Evolutionary conservation across 2,329 filamentous ascomycete genomes (phyloP).

Genomic region (Colletotrichum sp.): DNA sequence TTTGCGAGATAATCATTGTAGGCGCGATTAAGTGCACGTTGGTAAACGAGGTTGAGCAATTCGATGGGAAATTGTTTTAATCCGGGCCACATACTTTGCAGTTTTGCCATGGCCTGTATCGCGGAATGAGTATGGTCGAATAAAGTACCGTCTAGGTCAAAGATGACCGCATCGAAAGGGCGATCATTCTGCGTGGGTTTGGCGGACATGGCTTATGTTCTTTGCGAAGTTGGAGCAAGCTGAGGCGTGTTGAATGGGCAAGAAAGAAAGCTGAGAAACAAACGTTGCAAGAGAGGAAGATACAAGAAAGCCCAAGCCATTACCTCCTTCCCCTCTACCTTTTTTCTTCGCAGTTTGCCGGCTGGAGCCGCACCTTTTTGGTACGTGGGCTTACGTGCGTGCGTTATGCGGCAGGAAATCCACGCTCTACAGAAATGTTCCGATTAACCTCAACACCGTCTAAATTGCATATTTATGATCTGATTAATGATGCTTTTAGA

Average conservation of each 20-base stretch:
- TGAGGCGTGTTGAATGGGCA: background rate
- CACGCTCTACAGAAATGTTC: background rate
- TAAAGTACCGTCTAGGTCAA: background rate
- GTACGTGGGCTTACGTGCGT: background rate
- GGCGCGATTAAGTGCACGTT: background rate
- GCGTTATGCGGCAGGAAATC: background rate
- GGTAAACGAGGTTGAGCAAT: background rate
- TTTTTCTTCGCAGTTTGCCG: too few species aligned
- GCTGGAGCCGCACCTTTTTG: background rate
- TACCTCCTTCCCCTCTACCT: too few species aligned
- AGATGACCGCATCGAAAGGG: background rate
- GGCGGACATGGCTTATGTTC: background rate
- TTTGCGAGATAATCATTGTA: background rate
- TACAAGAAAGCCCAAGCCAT: too few species aligned
- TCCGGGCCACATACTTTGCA: background rate
- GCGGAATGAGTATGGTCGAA: background rate
- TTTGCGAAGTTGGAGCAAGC: background rate
- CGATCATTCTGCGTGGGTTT: background rate
- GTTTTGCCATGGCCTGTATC: background rate
- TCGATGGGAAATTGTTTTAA: background rate
- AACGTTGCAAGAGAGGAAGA: too few species aligned
- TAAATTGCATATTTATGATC: background rate
- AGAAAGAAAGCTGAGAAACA: background rate
- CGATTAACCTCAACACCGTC: background rate
- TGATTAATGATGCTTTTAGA: constrained; percentile 21